Evolutionary conservation across 805 yeast genomes (phyloP), one percentile per base, ranked within the genome.

Genomic region (Metschnikowia cerradonensis): DNA sequence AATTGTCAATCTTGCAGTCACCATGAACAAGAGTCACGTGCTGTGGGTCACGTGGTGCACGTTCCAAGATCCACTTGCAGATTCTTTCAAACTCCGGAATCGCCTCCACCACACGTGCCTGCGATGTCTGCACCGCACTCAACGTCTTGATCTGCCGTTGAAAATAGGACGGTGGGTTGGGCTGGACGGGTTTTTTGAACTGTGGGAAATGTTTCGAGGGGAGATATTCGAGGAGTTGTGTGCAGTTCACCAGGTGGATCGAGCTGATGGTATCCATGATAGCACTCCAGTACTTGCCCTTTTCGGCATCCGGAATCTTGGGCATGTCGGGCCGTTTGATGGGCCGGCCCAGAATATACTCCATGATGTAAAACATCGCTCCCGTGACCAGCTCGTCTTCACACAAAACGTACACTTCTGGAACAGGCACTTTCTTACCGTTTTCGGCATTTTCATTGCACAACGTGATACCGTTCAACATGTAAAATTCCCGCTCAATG

Each of bases 1-100:
- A 70, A 67, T 86, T 75, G 72, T 86, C 85, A 59, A 79, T 72
- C 68, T 83, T 79, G 75, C 78, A 76, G 68, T 83, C 83, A 41
- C 91, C 88, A 56, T 82, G 88, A 36, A 82, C 80, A 50, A 82
- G 69, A 2, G 76, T 67, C 38, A 73, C 67, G 13, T 67, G 60
- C 4, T 65, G 57, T 1, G 82, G 77, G 52, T 78, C 82, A n/a
- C 55, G 52, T 2, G 87, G 87, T 0, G 80, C 70, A 34, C 69
- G 64, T 5, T 57, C 48, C 15, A 69, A 50, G 33, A 80, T 61
- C 77, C 79, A 82, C 3, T 61, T 48, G 13, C 75, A 64, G 8
- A 78, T 68, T 4, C 63, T 60, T 2, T 68, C 69, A 48, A 80
- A 78, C 35, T 72, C 58, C 0, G 84, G 83, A 33, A 82, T 79